Evolutionary conservation across 192 early-diverging fungal species (phyloP), one percentile per base, ranked within the genome.

Genomic region (Chytriomyces confervae): DNA sequence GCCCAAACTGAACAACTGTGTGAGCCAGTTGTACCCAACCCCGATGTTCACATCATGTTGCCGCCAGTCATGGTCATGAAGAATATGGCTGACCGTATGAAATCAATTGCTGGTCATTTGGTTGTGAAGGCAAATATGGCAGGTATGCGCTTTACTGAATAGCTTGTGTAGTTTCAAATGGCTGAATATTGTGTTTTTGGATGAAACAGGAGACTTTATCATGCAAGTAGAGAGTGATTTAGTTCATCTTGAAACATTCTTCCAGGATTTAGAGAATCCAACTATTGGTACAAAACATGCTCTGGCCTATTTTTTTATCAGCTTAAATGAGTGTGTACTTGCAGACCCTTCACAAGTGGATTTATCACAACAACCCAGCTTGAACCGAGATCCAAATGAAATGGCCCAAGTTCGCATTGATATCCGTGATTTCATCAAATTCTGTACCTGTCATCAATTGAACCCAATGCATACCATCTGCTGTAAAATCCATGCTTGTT

Each of bases 401-500:
- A 92, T 93, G 82, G 93, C 86, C 23, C 86, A 88, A 20, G 93
- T 89, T 0, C 77, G 89, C 0, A 86, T 95, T 9, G 88, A 90
- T 69, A 91, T 91, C 71, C 83, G 88, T 44, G 93, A 94, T 78
- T 91, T 96, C 78, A 81, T 91, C 64, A 90, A 92, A 51, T 94
- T 95, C 66, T 69, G 95, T 62, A 89, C 93, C 50, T 90, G 91
- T 80, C 89, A 93, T 69, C 88, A 91, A 50, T 82, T 95, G 2
- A 90, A 86, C n/a, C 95, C 95, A 16, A 85, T 82, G 68, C 90
- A 93, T 75, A 90, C 94, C 44, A 90, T 96, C 46, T 94, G 93
- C 79, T 89, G 90, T 91, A 86, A 83, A 86, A 74, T 46, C 23
- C 57, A 20, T n/a, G 2, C 23, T 61, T 2, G 61, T 16, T 69